A percentile compares a stretch with the other conserved stretches of the same genome.
phyloP scores from a whole-genome alignment of 1,284 basidiomycete species.

The Apiotrichum sp. region DNA sequence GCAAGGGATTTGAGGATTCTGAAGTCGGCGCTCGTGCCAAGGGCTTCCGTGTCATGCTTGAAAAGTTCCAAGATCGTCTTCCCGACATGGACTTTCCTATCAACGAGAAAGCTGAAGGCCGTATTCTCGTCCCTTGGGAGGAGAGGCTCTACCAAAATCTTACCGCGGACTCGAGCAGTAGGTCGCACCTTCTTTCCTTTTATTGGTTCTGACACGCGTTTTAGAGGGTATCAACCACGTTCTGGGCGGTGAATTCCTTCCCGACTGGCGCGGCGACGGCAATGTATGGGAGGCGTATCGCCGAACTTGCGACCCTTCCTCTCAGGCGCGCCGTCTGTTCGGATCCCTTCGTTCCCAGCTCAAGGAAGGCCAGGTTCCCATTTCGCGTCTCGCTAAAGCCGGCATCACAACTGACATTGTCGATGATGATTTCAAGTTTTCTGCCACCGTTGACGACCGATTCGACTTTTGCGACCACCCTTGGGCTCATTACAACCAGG shows the following conservation, averaged over 20 bases:
- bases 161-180: conserved; percentile 50
- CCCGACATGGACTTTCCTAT: conserved; percentile 88
- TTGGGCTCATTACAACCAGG: conserved; percentile 75
- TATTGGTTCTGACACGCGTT: background rate
- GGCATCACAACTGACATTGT: conserved; percentile 42
- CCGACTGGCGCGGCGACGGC: conserved; percentile 77
- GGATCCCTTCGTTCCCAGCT: conserved; percentile 58
- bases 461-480: conserved; percentile 75
- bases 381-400: conserved; percentile 45
- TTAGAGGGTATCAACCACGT: conserved; percentile 58
- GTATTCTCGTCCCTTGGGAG: conserved; percentile 84
- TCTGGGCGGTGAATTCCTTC: conserved; percentile 61
- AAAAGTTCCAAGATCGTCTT: conserved; percentile 64
- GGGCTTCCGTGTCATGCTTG: conserved; percentile 68
- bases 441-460: conserved; percentile 55
- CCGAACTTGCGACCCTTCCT: conserved; percentile 74
- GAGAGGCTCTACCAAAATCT: conserved; percentile 63
- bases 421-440: conserved; percentile 60
- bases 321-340: conserved; percentile 72
- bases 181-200: background rate
- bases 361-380: conserved; percentile 47
- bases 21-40: conserved; percentile 70
- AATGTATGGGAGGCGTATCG: conserved; percentile 88
- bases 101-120: conserved; percentile 84
- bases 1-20: conserved; percentile 56